Conservation (phyloP, 1,139 yeast genomes). For the Diutina pseudorugosa region DNA sequence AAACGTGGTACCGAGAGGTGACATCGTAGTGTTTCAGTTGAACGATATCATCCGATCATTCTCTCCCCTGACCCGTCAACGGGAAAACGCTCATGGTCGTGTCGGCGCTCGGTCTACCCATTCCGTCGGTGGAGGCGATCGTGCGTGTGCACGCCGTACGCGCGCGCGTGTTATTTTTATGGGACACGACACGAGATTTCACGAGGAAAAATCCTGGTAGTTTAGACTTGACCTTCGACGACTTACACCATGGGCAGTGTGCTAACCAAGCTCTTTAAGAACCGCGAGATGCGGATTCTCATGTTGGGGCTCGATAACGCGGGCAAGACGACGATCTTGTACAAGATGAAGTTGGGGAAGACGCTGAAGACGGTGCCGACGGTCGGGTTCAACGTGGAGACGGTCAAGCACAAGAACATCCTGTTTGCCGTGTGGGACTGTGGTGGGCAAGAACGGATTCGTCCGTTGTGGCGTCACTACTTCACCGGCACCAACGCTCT, state of each 20-base stretch:
- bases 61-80: not conserved
- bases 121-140: not conserved
- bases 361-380: slow-evolving; percentile 82
- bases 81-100: not conserved
- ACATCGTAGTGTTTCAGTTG: too few relatives aligned
- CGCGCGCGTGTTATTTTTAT: not conserved
- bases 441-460: slow-evolving; percentile 86
- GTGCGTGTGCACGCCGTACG: not conserved
- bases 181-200: not conserved
- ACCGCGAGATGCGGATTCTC: slow-evolving; percentile 51
- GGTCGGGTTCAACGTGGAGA: slow-evolving; percentile 90
- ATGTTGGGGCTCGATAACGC: slow-evolving; percentile 92
- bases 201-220: not conserved
- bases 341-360: slow-evolving; percentile 63
- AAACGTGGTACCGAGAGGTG: too few relatives aligned
- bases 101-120: not conserved
- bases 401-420: slow-evolving; percentile 77
- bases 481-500: slow-evolving; percentile 92
- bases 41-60: too few relatives aligned
- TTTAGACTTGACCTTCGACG: not conserved
- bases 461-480: slow-evolving; percentile 92
- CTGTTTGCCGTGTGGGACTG: slow-evolving; percentile 96
- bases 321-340: slow-evolving; percentile 74
- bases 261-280: slow-evolving; percentile 26
- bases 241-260: not conserved